phyloP scores from a whole-genome alignment of 2,329 filamentous ascomycete species.

The Seiridium cupressi region DNA sequence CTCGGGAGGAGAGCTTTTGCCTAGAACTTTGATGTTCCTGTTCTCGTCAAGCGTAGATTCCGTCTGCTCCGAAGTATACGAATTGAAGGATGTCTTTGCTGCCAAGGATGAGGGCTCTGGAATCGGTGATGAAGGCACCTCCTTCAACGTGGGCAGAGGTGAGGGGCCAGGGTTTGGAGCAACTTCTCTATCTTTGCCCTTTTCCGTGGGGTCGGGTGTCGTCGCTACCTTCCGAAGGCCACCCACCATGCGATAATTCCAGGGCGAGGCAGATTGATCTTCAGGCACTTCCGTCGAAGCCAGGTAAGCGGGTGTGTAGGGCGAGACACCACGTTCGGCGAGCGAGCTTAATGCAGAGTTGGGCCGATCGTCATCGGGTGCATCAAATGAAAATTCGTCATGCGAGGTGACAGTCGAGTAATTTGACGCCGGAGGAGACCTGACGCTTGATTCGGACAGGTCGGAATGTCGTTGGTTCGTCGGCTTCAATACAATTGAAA shows the following conservation, averaged over 20 bases:
- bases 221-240: constrained; percentile 52
- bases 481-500: constrained; percentile 44
- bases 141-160: constrained; percentile 28
- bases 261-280: constrained; percentile 35
- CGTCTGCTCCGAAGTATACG: constrained; percentile 40
- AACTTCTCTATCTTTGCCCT: constrained; percentile 38
- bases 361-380: constrained; percentile 43
- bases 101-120: constrained; percentile 19
- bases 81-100: constrained; percentile 36
- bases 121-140: constrained; percentile 16
- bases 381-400: constrained; percentile 45
- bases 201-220: constrained; percentile 35
- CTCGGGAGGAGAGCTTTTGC: constrained; percentile 40
- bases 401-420: constrained; percentile 48
- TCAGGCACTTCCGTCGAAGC: constrained; percentile 30
- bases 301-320: constrained; percentile 32
- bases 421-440: constrained; percentile 40
- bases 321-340: constrained; percentile 41
- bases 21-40: constrained; percentile 55
- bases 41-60: constrained; percentile 38
- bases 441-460: constrained; percentile 30
- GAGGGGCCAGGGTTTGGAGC: constrained; percentile 18
- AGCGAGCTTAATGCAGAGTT: constrained; percentile 49
- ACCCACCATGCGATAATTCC: constrained; percentile 54
- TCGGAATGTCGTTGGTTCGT: constrained; percentile 20